Evolutionary conservation across 805 yeast genomes (phyloP).

Genomic region (Metschnikowia henanensis): DNA sequence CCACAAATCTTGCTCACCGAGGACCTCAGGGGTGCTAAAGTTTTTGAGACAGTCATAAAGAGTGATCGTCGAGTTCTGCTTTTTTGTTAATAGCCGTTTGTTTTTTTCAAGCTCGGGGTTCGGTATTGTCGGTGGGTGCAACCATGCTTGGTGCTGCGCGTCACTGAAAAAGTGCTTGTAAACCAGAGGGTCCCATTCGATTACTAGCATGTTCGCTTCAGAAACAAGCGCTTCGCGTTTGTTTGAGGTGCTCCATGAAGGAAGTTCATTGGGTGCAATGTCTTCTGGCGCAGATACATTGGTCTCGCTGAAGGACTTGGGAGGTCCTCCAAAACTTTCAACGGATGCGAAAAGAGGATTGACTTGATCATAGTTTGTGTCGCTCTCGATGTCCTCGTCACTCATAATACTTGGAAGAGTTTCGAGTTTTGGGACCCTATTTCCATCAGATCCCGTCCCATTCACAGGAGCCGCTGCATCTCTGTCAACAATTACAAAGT

Average conservation of each 20-base stretch:
- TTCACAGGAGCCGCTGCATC: neutral
- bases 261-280: neutral
- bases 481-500: conserved; percentile 7
- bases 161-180: conserved; percentile 52
- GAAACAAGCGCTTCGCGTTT: conserved; percentile 18
- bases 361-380: conserved; percentile 20
- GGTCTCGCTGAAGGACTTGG: conserved; percentile 1
- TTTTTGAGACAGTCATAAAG: conserved; percentile 71
- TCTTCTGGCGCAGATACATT: neutral
- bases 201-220: conserved; percentile 40
- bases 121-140: conserved; percentile 37
- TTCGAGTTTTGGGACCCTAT: neutral
- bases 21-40: conserved; percentile 79
- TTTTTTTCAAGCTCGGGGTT: conserved; percentile 56
- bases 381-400: conserved; percentile 34
- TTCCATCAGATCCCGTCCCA: too few species aligned
- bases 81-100: conserved; percentile 33
- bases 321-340: conserved; percentile 9
- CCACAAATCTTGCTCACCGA: conserved; percentile 91
- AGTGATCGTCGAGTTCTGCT: conserved; percentile 47
- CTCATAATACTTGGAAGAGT: conserved; percentile 2
- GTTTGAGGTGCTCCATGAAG: neutral
- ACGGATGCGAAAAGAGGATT: conserved; percentile 15
- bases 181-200: conserved; percentile 62
- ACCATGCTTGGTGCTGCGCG: conserved; percentile 57